phyloP scores from a whole-genome alignment of 2,329 filamentous ascomycete species.

The Fonsecaea pugnacius region DNA sequence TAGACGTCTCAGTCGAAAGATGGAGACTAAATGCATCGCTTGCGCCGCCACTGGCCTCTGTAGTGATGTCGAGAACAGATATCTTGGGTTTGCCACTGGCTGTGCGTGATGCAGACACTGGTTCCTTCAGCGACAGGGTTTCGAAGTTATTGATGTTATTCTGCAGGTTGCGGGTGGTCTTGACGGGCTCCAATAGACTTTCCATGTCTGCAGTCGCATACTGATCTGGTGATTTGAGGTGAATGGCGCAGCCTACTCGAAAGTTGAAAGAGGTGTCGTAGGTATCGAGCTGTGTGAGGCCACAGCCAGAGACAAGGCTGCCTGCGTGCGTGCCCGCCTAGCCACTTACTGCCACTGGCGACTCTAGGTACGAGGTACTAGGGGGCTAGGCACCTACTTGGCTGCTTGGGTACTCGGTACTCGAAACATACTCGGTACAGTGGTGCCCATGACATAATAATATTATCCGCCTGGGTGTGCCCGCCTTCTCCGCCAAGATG shows the following conservation, averaged over 20 bases:
- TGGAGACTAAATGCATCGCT: conserved; percentile 26
- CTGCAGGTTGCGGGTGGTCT: conserved; percentile 60
- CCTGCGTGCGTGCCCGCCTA: too few relatives aligned
- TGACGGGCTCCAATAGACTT: conserved; percentile 56
- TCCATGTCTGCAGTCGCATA: conserved; percentile 53
- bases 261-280: neutral
- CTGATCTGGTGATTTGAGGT: neutral
- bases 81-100: conserved; percentile 30
- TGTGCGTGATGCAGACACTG: neutral
- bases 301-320: too few relatives aligned
- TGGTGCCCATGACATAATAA: neutral
- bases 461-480: too few relatives aligned
- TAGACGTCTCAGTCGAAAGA: conserved; percentile 40
- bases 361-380: neutral
- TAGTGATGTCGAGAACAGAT: conserved; percentile 29
- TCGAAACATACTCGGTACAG: too few relatives aligned
- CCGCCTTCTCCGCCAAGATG: neutral
- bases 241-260: neutral
- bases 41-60: conserved; percentile 22
- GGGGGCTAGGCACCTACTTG: too few relatives aligned
- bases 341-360: too few relatives aligned
- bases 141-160: conserved; percentile 47
- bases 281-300: conserved; percentile 3
- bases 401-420: too few relatives aligned
- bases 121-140: conserved; percentile 40